These are phyloP conservation scores for Suillus brevipes DNA, from an alignment of 768 basidiomycete species.

Conservation along the genomic window DNA sequence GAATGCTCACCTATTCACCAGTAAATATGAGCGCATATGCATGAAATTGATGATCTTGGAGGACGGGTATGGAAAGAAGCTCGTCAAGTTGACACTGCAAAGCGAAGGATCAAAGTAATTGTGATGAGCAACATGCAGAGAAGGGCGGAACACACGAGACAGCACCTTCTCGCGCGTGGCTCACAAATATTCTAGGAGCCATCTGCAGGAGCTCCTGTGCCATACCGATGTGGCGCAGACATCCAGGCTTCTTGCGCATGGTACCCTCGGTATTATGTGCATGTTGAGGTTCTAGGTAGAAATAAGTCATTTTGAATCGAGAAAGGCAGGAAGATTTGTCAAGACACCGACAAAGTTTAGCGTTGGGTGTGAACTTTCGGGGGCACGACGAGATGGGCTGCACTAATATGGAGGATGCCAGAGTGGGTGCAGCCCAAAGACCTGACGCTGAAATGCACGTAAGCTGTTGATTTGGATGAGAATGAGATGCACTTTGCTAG, in stretches of 20 bases:
- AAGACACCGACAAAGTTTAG: not conserved
- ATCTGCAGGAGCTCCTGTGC: not conserved
- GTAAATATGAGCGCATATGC: not conserved
- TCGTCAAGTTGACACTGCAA: not conserved
- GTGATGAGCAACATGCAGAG: not conserved
- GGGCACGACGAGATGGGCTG: not conserved
- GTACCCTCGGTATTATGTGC: not conserved
- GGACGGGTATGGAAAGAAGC: not conserved
- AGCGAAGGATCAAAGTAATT: not conserved
- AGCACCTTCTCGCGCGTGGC: not conserved
- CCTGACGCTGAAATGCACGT: not conserved
- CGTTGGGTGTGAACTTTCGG: not conserved
- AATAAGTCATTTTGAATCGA: not conserved
- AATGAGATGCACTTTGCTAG: not conserved
- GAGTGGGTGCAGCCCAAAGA: not conserved
- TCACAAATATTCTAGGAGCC: too few relatives aligned
- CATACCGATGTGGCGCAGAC: not conserved
- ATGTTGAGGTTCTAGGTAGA: not conserved
- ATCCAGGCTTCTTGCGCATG: not conserved
- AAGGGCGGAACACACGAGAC: not conserved
- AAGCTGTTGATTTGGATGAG: not conserved
- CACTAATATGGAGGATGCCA: not conserved
- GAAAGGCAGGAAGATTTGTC: not conserved
- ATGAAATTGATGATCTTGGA: not conserved
- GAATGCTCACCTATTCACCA: not conserved